These are phyloP conservation scores for Venturia carpophila DNA, from an alignment of 2,329 filamentous ascomycete genomes.

Conservation along the genomic window DNA sequence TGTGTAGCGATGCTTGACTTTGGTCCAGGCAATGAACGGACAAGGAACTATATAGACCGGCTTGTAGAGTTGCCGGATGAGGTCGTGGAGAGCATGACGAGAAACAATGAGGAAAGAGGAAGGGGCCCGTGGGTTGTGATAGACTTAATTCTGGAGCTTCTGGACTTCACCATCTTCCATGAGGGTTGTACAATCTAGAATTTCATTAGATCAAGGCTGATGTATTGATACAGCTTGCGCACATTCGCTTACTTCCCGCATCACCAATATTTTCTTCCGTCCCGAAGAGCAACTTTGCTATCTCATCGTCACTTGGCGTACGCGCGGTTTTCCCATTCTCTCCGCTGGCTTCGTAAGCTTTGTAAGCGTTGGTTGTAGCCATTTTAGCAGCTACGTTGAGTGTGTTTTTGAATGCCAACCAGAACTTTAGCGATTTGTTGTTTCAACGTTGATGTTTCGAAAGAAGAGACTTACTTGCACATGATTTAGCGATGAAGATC, in stretches of 20 bases:
- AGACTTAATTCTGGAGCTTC: too few relatives aligned
- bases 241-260: neutral
- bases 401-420: neutral
- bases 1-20: too few relatives aligned
- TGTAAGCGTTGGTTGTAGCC: neutral
- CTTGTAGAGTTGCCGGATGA: too few relatives aligned
- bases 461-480: neutral
- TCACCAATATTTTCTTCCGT: neutral
- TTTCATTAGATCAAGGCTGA: too few relatives aligned
- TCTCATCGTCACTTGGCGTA: neutral
- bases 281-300: neutral
- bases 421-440: neutral
- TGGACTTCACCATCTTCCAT: too few relatives aligned
- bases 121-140: too few relatives aligned
- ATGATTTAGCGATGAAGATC: neutral
- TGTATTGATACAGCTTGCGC: too few relatives aligned
- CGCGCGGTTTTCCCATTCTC: neutral
- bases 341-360: neutral
- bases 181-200: too few relatives aligned
- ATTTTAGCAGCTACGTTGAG: neutral
- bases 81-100: too few relatives aligned
- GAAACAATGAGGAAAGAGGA: too few relatives aligned
- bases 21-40: too few relatives aligned
- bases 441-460: neutral
- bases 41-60: too few relatives aligned